Evolutionary conservation across 2,329 filamentous ascomycete species (phyloP).

Genomic region (Lithohypha guttulata): DNA sequence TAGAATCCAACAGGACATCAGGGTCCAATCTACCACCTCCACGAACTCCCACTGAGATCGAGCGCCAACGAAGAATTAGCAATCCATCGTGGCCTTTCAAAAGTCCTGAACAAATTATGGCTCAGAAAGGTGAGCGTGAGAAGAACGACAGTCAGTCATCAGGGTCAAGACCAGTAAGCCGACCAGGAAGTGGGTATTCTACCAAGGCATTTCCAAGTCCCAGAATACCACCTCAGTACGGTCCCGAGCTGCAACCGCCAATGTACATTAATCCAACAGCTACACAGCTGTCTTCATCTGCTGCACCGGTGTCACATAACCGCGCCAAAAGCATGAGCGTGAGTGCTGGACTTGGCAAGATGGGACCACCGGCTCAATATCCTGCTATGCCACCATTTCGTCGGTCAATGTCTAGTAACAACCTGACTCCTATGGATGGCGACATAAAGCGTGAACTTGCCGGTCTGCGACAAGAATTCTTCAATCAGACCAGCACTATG

Average conservation of each 20-base stretch:
- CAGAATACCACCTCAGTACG: constrained; percentile 7
- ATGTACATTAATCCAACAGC: constrained; percentile 23
- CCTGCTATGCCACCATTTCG: constrained; percentile 11
- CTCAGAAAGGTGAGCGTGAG: constrained; percentile 19
- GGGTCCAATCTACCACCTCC: constrained; percentile 14
- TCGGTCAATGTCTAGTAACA: constrained; percentile 16
- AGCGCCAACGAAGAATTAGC: constrained; percentile 19
- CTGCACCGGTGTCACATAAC: constrained; percentile 14
- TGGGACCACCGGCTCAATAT: constrained; percentile 11
- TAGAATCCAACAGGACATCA: constrained; percentile 18
- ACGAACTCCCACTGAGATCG: constrained; percentile 19
- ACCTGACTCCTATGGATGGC: constrained; percentile 11
- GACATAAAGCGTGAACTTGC: constrained; percentile 14
- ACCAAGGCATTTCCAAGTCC: constrained; percentile 17
- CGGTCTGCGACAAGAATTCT: constrained; percentile 1
- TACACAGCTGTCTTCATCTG: constrained; percentile 20
- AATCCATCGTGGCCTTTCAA: constrained; percentile 23
- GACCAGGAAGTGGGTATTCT: constrained; percentile 21
- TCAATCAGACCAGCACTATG: background rate
- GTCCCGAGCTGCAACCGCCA: constrained; percentile 18
- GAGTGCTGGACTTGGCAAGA: constrained; percentile 9
- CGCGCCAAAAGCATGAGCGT: constrained; percentile 17
- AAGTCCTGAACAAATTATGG: constrained; percentile 22
- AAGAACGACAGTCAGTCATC: constrained; percentile 14
- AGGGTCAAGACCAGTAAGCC: constrained; percentile 17